These are phyloP conservation scores for Pleurotus platypus DNA, from an alignment of 768 basidiomycete genomes.

Conservation along the genomic window DNA sequence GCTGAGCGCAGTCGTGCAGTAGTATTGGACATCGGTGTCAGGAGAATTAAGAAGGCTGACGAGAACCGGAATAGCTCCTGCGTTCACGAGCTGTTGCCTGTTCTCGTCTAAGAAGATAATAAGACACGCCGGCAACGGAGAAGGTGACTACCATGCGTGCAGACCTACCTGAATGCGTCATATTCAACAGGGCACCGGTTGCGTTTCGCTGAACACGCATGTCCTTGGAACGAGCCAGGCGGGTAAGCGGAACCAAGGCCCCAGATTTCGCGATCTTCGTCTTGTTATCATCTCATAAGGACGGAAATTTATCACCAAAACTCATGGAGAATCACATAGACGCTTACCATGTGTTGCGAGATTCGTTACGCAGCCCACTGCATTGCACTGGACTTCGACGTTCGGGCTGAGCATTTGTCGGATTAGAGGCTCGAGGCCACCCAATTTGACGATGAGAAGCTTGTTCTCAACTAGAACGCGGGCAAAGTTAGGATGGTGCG, in stretches of 20 bases:
- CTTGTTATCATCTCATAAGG: slow-evolving; percentile 89
- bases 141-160: slow-evolving; percentile 6
- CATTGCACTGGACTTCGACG: slow-evolving; percentile 99
- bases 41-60: slow-evolving; percentile 91
- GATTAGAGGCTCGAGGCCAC: slow-evolving; percentile 95
- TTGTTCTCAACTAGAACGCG: slow-evolving; percentile 87
- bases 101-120: slow-evolving; percentile 74
- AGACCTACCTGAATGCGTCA: slow-evolving; percentile 92
- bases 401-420: slow-evolving; percentile 99
- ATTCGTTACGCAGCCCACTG: slow-evolving; percentile 98
- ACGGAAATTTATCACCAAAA: not conserved
- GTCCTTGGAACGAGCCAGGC: slow-evolving; percentile 95
- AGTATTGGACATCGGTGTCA: slow-evolving; percentile 99
- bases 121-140: not conserved
- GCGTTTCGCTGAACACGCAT: slow-evolving; percentile 99
- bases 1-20: slow-evolving; percentile 96
- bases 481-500: not conserved
- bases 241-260: slow-evolving; percentile 94
- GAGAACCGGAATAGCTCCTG: slow-evolving; percentile 96
- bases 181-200: slow-evolving; percentile 95
- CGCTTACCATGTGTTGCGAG: slow-evolving; percentile 91
- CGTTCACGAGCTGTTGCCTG: slow-evolving; percentile 95
- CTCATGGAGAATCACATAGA: slow-evolving; percentile 8
- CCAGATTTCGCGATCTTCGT: slow-evolving; percentile 99
- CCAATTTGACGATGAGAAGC: slow-evolving; percentile 95